Conservation (phyloP, 495 filamentous ascomycete genomes). For the Lindgomyces ingoldianus region DNA sequence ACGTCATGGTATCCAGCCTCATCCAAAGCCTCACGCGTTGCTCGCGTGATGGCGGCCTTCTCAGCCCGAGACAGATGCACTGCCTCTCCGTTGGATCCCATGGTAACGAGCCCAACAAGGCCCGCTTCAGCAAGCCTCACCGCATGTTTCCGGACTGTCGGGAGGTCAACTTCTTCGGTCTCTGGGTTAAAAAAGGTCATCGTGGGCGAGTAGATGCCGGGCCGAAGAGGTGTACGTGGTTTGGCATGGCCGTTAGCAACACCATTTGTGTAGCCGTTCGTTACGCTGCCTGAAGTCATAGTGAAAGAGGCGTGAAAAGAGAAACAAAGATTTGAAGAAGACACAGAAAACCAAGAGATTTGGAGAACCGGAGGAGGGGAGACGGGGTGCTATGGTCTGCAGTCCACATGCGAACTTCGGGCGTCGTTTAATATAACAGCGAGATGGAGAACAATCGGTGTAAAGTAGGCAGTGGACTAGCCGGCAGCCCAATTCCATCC, state of each 20-base stretch:
- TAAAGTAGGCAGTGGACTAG: constrained; percentile 35
- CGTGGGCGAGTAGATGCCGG: constrained; percentile 85
- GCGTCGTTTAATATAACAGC: constrained; percentile 39
- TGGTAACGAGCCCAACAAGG: constrained; percentile 79
- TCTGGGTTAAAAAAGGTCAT: constrained; percentile 86
- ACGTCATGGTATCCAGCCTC: constrained; percentile 74
- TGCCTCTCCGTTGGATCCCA: constrained; percentile 90
- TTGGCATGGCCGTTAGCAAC: constrained; percentile 22
- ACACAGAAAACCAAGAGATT: constrained; percentile 7
- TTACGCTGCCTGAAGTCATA: constrained; percentile 21
- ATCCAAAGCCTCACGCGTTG: constrained; percentile 80
- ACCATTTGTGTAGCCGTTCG: constrained; percentile 30
- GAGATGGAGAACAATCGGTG: constrained; percentile 28
- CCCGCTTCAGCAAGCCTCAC: constrained; percentile 79
- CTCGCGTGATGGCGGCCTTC: constrained; percentile 71
- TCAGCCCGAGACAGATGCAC: constrained; percentile 77
- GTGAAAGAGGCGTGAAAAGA: constrained; percentile 12
- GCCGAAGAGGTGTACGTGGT: constrained; percentile 60
- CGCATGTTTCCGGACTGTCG: constrained; percentile 75
- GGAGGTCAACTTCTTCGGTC: constrained; percentile 81
- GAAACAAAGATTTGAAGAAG: background rate
- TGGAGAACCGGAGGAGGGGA: constrained; percentile 18
- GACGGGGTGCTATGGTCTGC: background rate
- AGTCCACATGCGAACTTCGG: constrained; percentile 18
- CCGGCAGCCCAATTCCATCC: constrained; percentile 30